phyloP scores from a whole-genome alignment of 2,329 filamentous ascomycete species.

The Exophiala alcalophila region DNA sequence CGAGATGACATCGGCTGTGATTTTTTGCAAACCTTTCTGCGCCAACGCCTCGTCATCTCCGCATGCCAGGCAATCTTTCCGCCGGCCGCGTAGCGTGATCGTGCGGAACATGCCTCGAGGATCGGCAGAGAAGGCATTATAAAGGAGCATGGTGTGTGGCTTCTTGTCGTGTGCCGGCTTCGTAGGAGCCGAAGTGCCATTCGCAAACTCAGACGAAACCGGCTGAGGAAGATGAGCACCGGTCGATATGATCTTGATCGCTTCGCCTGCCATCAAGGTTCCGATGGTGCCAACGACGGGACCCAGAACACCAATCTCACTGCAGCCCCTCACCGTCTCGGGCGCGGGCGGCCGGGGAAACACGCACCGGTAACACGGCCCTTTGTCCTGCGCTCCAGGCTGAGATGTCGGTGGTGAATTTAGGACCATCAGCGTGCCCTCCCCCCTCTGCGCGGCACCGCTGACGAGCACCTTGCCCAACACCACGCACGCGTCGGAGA shows the following conservation, averaged over 20 bases:
- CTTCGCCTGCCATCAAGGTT: slow-evolving; percentile 83
- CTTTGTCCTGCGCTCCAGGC: slow-evolving; percentile 45
- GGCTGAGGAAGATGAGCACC: slow-evolving; percentile 27
- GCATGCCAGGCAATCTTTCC: slow-evolving; percentile 73
- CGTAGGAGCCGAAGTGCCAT: background rate
- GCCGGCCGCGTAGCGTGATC: slow-evolving; percentile 68
- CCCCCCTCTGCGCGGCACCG: slow-evolving; percentile 81
- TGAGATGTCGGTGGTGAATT: slow-evolving; percentile 56
- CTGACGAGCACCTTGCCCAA: slow-evolving; percentile 77
- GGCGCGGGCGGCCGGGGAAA: slow-evolving; percentile 85
- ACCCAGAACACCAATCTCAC: slow-evolving; percentile 87
- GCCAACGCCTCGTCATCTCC: slow-evolving; percentile 63
- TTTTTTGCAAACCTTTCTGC: slow-evolving; percentile 53
- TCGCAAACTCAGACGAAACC: slow-evolving; percentile 22
- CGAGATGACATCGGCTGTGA: slow-evolving; percentile 62
- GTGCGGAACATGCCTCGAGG: slow-evolving; percentile 61
- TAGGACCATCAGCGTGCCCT: slow-evolving; percentile 84
- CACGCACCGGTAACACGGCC: slow-evolving; percentile 90
- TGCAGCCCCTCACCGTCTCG: slow-evolving; percentile 78
- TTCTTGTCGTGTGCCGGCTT: background rate
- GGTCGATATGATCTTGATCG: slow-evolving; percentile 72
- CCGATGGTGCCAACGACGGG: slow-evolving; percentile 94
- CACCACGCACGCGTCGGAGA: slow-evolving; percentile 84
- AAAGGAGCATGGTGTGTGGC: slow-evolving; percentile 48
- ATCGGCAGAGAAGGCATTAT: slow-evolving; percentile 50